Evolutionary conservation across 2,329 filamentous ascomycete species (phyloP).

Genomic region (Arachnomyces sp.): DNA sequence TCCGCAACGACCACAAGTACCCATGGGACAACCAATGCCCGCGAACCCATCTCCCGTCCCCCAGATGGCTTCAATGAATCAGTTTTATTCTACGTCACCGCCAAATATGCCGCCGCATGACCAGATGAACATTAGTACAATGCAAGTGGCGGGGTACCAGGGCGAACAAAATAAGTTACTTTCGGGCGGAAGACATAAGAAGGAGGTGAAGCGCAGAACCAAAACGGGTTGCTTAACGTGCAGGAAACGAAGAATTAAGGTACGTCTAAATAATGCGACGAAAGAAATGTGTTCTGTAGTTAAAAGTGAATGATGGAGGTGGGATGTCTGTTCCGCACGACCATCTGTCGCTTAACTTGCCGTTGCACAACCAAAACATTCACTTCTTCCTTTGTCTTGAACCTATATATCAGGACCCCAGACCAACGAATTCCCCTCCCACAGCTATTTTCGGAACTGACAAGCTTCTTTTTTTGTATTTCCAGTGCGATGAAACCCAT

Average conservation of each 20-base stretch:
- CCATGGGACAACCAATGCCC: conserved; percentile 49
- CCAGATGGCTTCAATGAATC: conserved; percentile 15
- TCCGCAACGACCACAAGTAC: conserved; percentile 9
- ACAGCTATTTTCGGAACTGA: conserved; percentile 1
- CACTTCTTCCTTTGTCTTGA: conserved; percentile 6
- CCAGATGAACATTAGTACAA: conserved; percentile 34
- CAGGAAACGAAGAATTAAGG: conserved; percentile 64
- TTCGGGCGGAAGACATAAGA: conserved; percentile 55
- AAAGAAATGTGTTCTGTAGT: background rate
- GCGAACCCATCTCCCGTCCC: conserved; percentile 26
- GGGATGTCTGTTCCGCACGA: conserved; percentile 12
- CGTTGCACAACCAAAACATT: conserved; percentile 2
- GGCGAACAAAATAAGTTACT: conserved; percentile 47
- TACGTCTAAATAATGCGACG: conserved; percentile 32
- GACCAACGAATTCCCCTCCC: conserved; percentile 4
- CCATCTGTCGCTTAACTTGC: conserved; percentile 18
- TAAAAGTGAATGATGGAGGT: conserved; percentile 3
- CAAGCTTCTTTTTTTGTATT: background rate
- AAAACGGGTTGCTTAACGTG: conserved; percentile 64
- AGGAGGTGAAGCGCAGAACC: conserved; percentile 67
- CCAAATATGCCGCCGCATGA: conserved; percentile 29
- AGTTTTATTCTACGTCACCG: no score
- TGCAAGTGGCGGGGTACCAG: conserved; percentile 28
- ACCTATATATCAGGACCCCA: conserved; percentile 5
- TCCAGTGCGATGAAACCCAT: conserved; percentile 89